Base-by-base conservation (phyloP, 2,329 filamentous ascomycete genomes). In the Botrytis fabae region DNA sequence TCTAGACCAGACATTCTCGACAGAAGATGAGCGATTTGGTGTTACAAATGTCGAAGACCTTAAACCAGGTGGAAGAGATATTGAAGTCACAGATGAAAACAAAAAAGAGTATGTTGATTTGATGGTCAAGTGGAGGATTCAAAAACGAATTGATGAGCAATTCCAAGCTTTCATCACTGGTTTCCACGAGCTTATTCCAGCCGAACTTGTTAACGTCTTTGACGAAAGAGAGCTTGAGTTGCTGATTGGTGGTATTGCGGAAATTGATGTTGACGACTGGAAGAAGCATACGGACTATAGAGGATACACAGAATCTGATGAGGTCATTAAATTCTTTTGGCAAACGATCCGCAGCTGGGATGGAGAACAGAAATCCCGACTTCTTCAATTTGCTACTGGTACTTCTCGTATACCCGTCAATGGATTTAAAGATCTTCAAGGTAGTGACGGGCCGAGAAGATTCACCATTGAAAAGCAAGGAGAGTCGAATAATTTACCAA, bases 201-300 rank as follows among this genome's bases (percentile, higher is more conserved):
- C 95, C 72, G 96, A 99, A 80, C 88, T 99, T 69, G 95, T 99
- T 83, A 98, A 98, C 79, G 96, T 99, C 59, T 99, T 99, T 80
- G 96, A 99, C 80, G 96, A 99, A 86, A 93, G 96, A 79, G 96
- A 99, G 83, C 87, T 99, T 65, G 96, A 99, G 84, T 85, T 99
- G 78, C 88, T 99, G 78, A 98, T 99, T 81, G 96, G 96, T 77
- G 96, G 96, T 87, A 99, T 99, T 79, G 96, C 96, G n/a, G 96
- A 99, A 84, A 99, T 99, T 78, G 96, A 99, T 80, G 95, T 99
- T 25, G 96, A 99, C 74, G 96, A 99, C 84, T 99, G 96, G 96
- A 98, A 99, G 92, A 99, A 99, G 87, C 96, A 99, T 85, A 99
- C 96, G 64, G 96, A 99, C 81, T 99, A 99, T 84, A 92, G 96